These are phyloP conservation scores for Zhuliangozyma parablackwelliae DNA, from an alignment of 1,139 yeast species.

Conservation along the genomic window DNA sequence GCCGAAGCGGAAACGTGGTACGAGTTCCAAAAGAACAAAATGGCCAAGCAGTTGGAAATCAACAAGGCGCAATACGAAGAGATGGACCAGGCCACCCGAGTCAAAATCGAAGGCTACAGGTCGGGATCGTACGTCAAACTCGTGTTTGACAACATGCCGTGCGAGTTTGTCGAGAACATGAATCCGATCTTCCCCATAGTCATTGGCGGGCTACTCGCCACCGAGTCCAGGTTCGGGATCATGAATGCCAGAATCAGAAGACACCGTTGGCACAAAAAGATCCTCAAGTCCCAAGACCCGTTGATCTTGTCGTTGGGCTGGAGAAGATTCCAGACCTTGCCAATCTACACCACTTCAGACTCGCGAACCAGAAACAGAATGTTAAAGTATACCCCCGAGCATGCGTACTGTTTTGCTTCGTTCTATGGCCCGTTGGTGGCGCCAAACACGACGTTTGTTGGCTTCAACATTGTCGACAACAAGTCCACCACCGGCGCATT, in stretches of 20 bases:
- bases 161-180: slow-evolving; percentile 84
- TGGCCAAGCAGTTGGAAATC: slow-evolving; percentile 93
- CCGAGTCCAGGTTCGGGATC: slow-evolving; percentile 91
- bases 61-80: slow-evolving; percentile 74
- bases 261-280: slow-evolving; percentile 98
- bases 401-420: slow-evolving; percentile 92
- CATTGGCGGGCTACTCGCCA: slow-evolving; percentile 84
- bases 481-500: slow-evolving; percentile 84
- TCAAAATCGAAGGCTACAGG: slow-evolving; percentile 82
- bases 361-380: slow-evolving; percentile 96
- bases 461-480: slow-evolving; percentile 83
- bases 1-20: slow-evolving; percentile 93
- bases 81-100: slow-evolving; percentile 72
- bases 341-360: slow-evolving; percentile 93
- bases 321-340: slow-evolving; percentile 97
- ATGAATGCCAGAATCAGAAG: slow-evolving; percentile 92
- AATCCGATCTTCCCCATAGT: slow-evolving; percentile 82
- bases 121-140: slow-evolving; percentile 94
- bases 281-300: slow-evolving; percentile 93
- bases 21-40: slow-evolving; percentile 92
- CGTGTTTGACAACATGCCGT: slow-evolving; percentile 79
- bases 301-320: slow-evolving; percentile 90
- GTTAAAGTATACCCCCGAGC: slow-evolving; percentile 98
- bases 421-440: slow-evolving; percentile 97
- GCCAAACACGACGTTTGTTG: slow-evolving; percentile 96